Conservation (phyloP, 495 filamentous ascomycete species). For the Astrocystis sublimbata region DNA sequence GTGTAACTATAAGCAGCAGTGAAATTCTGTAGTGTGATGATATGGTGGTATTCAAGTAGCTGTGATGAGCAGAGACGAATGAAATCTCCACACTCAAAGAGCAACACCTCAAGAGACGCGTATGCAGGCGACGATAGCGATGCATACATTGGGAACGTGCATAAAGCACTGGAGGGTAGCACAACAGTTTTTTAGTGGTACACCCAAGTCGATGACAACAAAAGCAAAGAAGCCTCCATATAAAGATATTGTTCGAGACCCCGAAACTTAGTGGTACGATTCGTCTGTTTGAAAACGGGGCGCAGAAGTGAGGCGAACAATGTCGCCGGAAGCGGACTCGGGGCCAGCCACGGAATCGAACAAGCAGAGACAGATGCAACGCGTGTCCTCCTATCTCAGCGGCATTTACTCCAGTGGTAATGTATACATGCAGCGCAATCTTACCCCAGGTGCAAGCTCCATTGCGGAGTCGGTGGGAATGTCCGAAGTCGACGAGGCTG, state of each 20-base stretch:
- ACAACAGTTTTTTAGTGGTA: constrained; percentile 10
- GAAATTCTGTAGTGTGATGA: not conserved
- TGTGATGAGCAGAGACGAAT: not conserved
- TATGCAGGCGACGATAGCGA: constrained; percentile 1
- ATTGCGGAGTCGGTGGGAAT: constrained; percentile 6
- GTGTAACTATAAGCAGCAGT: not conserved
- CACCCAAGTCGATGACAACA: constrained; percentile 10
- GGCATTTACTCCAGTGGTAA: constrained; percentile 14
- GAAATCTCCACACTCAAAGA: not conserved
- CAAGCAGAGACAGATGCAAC: constrained; percentile 24
- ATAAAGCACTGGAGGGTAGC: constrained; percentile 4
- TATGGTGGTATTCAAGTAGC: not conserved
- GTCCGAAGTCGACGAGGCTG: constrained; percentile 9
- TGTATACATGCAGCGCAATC: constrained; percentile 13
- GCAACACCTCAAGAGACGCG: not conserved
- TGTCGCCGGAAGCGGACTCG: constrained; percentile 31
- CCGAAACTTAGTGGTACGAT: constrained; percentile 17
- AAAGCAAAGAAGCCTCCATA: constrained; percentile 1
- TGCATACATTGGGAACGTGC: constrained; percentile 6
- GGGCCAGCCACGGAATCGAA: constrained; percentile 26
- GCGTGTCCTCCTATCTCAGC: constrained; percentile 26
- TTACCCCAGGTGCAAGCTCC: constrained; percentile 4
- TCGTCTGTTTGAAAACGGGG: constrained; percentile 34
- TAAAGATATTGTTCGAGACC: constrained; percentile 6
- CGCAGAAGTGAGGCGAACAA: constrained; percentile 39